Evolutionary conservation across 1,139 yeast genomes (phyloP).

Genomic region (Hansenula anomala): DNA sequence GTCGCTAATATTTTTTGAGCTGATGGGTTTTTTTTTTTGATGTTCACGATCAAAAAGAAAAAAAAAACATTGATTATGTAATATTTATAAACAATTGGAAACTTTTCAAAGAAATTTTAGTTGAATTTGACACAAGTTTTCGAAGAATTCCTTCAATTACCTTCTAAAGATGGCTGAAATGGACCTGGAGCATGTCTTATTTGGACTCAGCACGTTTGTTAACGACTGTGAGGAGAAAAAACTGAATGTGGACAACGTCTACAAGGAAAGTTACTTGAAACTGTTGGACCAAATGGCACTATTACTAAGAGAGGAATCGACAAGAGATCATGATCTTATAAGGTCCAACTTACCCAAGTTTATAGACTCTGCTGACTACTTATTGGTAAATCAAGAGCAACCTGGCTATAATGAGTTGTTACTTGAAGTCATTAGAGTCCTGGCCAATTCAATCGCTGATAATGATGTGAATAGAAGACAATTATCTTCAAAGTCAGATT

Average conservation of each 20-base stretch:
- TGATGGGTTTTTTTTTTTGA: too few species aligned
- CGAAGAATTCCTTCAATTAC: background rate
- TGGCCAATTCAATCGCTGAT: constrained; percentile 22
- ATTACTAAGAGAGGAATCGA: constrained; percentile 12
- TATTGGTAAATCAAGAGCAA: constrained; percentile 2
- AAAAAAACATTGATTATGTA: too few species aligned
- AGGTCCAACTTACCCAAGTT: constrained; percentile 12
- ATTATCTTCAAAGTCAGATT: constrained; percentile 4
- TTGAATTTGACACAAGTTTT: background rate
- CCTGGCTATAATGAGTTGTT: constrained; percentile 7
- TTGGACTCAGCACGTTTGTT: constrained; percentile 20
- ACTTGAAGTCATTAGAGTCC: constrained; percentile 16
- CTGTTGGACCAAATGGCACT: constrained; percentile 19
- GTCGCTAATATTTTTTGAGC: too few species aligned
- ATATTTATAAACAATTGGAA: too few species aligned
- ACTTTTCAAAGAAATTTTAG: too few species aligned
- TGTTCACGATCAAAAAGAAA: too few species aligned
- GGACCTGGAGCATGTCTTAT: constrained; percentile 21
- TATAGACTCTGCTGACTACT: constrained; percentile 8
- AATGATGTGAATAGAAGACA: constrained; percentile 15
- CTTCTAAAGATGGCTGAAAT: background rate
- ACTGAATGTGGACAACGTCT: constrained; percentile 9
- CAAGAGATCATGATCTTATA: constrained; percentile 11
- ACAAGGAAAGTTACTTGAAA: constrained; percentile 17
- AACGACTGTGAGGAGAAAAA: constrained; percentile 9